A percentile compares a stretch with the other conserved stretches of the same genome.
Conservation (phyloP, 208 protist species). For the Spongospora subterranea region DNA sequence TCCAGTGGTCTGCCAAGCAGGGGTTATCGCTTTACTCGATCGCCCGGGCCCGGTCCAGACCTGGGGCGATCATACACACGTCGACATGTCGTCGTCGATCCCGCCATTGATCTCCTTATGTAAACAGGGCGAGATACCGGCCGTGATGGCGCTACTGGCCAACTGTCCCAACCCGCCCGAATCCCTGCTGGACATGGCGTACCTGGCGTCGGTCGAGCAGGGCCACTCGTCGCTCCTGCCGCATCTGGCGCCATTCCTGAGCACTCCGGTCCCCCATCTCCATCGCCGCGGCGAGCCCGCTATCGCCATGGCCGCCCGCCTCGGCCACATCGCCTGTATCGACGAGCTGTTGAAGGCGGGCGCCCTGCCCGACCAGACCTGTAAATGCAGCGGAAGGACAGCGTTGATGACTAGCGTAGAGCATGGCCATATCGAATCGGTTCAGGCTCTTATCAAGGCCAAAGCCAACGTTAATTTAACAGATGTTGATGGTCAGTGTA, state of each 20-base stretch:
- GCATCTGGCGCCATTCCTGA: background rate
- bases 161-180: background rate
- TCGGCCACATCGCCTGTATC: background rate
- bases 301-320: conserved; percentile 15
- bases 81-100: background rate
- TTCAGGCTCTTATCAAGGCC: background rate
- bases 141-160: background rate
- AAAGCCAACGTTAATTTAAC: background rate
- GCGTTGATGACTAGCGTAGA: background rate
- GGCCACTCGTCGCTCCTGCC: background rate
- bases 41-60: no score
- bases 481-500: background rate
- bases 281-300: background rate
- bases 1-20: no score
- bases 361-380: background rate
- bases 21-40: no score
- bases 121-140: background rate
- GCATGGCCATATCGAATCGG: background rate
- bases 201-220: conserved; percentile 14
- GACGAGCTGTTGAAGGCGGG: background rate
- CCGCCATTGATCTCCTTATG: background rate
- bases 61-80: no score
- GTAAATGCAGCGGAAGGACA: background rate
- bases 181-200: background rate
- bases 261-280: background rate